Base-by-base conservation (phyloP, 345 rosid genomes). In the Orychophragmus violaceus region DNA sequence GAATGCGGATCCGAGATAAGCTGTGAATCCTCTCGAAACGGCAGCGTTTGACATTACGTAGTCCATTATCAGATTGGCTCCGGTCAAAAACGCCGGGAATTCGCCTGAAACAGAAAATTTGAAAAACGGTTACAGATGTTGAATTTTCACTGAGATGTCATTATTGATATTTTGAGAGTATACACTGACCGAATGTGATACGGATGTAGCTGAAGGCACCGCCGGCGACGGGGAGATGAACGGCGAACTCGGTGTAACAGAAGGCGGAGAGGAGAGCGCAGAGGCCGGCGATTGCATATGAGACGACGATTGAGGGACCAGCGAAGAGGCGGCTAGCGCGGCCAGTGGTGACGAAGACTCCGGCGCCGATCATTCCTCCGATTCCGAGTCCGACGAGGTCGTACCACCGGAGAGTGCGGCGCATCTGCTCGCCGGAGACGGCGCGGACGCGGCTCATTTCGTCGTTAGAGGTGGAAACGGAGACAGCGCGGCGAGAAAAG, bases 201-300 rank as follows among this genome's bases (percentile, higher is more conserved):
- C 98, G 85, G 71, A 92, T 81, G 76, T 89, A 92, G 74, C 93
- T 87, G 82, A 89, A 92, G 41, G 98, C 91, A 21, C 98, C 98
- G 56, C 98, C 98, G 46, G 98, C 98, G n/a, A 92, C 91, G n/a
- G 97, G 98, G 76, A 92, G 80, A 16, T 87, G 91, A 36, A 92
- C 98, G 64, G 98, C 98, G 76, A 92, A 92, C 68, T 92, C 98
- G 13, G 98, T 92, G 85, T 92, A 92, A 71, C 98, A 92, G 74
- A 92, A 86, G 69, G 97, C 95, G 32, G 98, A 92, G 77, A 92
- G 95, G 19, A 89, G 87, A 49, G 98, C 93, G 68, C 97, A 89
- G 68, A 92, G 62, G 1, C 98, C 98, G 19, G 98, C 91, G 79
- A 89, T 86, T 83, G 85, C 96, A 67, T 89, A 92, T 29, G 98